Conservation (phyloP, 2,329 filamentous ascomycete species). For the Phialophora tarda region DNA sequence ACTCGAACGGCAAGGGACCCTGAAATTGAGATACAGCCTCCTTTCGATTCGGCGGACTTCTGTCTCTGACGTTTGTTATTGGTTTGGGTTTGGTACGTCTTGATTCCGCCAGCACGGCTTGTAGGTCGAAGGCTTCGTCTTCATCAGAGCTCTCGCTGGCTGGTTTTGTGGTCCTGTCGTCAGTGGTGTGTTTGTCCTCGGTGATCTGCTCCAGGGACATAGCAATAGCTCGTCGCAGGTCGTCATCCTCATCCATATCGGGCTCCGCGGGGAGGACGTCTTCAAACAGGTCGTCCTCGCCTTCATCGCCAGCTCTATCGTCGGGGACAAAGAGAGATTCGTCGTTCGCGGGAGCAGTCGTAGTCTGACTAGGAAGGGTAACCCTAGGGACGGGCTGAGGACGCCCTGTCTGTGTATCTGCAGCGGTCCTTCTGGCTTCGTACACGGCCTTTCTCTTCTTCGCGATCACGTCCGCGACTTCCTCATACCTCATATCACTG, state of each 20-base stretch:
- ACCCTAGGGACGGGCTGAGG: not conserved
- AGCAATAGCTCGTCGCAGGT: slow-evolving; percentile 80
- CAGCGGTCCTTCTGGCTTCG: slow-evolving; percentile 46
- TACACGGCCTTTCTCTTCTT: slow-evolving; percentile 57
- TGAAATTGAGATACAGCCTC: slow-evolving; percentile 56
- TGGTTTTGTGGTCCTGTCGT: slow-evolving; percentile 8
- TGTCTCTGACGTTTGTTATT: slow-evolving; percentile 54
- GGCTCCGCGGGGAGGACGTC: slow-evolving; percentile 47
- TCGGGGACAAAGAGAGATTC: slow-evolving; percentile 63
- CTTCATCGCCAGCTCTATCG: slow-evolving; percentile 48
- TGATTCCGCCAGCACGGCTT: slow-evolving; percentile 74
- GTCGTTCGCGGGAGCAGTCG: slow-evolving; percentile 46
- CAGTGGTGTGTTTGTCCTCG: slow-evolving; percentile 50
- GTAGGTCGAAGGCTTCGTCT: slow-evolving; percentile 76
- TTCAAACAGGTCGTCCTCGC: slow-evolving; percentile 65
- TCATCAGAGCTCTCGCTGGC: slow-evolving; percentile 64
- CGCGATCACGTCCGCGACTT: slow-evolving; percentile 44
- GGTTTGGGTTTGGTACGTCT: slow-evolving; percentile 62
- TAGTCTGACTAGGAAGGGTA: not conserved
- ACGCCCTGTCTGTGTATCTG: not conserved
- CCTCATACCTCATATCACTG: slow-evolving; percentile 47
- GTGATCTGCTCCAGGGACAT: slow-evolving; percentile 70
- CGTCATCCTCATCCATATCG: slow-evolving; percentile 59
- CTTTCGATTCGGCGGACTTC: slow-evolving; percentile 47
- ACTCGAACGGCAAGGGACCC: slow-evolving; percentile 89